These are phyloP conservation scores for Brasenia schreberi DNA, from an alignment of 164 flowering plant species.

Conservation along the genomic window DNA sequence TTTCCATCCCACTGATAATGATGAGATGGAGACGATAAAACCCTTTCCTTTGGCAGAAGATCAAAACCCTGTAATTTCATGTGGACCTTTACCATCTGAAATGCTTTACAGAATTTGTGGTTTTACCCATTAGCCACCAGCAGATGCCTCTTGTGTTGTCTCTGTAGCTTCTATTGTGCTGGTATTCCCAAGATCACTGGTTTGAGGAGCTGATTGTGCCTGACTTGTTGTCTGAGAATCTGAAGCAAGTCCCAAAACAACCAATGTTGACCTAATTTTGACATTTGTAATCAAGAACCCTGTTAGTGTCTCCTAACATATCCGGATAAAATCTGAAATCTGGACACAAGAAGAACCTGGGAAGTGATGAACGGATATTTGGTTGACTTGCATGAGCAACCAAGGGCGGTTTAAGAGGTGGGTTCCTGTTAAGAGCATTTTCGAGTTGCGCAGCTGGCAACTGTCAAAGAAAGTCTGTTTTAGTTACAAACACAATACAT, in stretches of 20 bases:
- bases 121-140: conserved; percentile 16
- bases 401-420: conserved; percentile 61
- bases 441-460: conserved; percentile 86
- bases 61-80: no score
- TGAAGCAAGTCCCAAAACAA: conserved; percentile 53
- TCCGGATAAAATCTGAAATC: no score
- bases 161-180: conserved; percentile 31
- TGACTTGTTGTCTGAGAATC: conserved; percentile 48
- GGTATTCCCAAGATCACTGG: conserved; percentile 28
- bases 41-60: no score
- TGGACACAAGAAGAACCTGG: conserved; percentile 36
- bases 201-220: conserved; percentile 27
- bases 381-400: conserved; percentile 76
- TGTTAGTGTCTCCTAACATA: neutral
- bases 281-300: neutral
- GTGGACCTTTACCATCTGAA: no score
- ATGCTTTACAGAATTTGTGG: neutral
- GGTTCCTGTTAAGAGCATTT: conserved; percentile 59
- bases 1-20: no score
- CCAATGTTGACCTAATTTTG: conserved; percentile 46
- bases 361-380: conserved; percentile 51
- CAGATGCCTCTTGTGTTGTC: conserved; percentile 41
- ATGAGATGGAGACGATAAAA: no score
- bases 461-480: conserved; percentile 23
- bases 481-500: neutral